A percentile compares a stretch with the other conserved stretches of the same genome.
Conservation (phyloP, 306 rosid genomes). For the Astragalus membranaceus region DNA sequence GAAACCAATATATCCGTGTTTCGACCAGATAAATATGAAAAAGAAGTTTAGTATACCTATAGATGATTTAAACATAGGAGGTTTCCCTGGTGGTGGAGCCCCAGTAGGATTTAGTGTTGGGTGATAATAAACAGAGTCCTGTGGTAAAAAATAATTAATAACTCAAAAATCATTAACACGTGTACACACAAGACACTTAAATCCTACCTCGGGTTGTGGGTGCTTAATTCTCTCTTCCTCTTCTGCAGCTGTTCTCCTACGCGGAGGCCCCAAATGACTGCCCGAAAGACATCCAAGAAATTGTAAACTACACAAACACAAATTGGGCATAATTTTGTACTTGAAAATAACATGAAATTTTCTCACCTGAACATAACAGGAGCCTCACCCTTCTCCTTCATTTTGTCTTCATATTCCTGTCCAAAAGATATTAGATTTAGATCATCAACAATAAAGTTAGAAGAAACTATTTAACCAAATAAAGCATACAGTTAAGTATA, state of each 20-base stretch:
- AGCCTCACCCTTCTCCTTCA: constrained; percentile 86
- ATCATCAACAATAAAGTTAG: background rate
- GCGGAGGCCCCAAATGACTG: constrained; percentile 97
- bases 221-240: constrained; percentile 90
- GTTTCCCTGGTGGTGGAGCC: constrained; percentile 99
- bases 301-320: constrained; percentile 26
- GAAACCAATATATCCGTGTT: constrained; percentile 14
- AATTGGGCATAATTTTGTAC: constrained; percentile 15
- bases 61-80: constrained; percentile 94
- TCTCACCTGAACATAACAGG: constrained; percentile 98
- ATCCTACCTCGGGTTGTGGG: constrained; percentile 83
- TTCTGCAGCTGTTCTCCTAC: constrained; percentile 80
- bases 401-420: constrained; percentile 90
- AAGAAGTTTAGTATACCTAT: constrained; percentile 50
- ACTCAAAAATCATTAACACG: background rate
- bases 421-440: constrained; percentile 28
- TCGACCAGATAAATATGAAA: constrained; percentile 5
- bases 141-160: constrained; percentile 3
- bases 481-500: constrained; percentile 1
- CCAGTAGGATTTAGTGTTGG: constrained; percentile 95
- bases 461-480: constrained; percentile 3
- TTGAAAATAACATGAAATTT: constrained; percentile 11
- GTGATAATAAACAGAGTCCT: constrained; percentile 89
- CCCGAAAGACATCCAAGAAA: constrained; percentile 32
- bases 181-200: background rate